These are phyloP conservation scores for Coniferiporia sulphurascens DNA, from an alignment of 1,284 basidiomycete genomes.

Conservation along the genomic window DNA sequence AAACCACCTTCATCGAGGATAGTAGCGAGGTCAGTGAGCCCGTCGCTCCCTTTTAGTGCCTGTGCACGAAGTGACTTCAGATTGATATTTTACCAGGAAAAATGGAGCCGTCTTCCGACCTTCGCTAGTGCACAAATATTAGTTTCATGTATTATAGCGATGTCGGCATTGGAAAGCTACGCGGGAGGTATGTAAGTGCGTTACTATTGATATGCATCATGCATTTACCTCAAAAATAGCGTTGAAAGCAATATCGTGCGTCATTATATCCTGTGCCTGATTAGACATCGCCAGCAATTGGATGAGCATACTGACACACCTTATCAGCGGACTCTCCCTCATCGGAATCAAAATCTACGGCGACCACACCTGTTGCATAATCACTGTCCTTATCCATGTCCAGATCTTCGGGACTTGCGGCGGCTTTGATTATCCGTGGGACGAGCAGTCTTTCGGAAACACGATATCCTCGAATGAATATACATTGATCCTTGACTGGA, in stretches of 20 bases:
- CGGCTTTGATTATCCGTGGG: background rate
- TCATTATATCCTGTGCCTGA: background rate
- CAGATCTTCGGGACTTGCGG: background rate
- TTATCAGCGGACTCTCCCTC: background rate
- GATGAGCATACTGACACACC: background rate
- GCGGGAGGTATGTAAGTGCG: too few relatives aligned
- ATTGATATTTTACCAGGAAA: background rate
- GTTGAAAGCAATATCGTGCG: background rate
- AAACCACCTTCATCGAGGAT: too few relatives aligned
- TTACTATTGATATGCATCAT: background rate
- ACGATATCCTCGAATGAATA: slow-evolving; percentile 1
- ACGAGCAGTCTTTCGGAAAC: background rate
- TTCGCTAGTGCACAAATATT: background rate
- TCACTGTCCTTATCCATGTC: background rate
- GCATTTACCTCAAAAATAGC: background rate
- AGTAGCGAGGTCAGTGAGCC: too few relatives aligned
- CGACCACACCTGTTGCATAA: background rate
- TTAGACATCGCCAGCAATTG: background rate
- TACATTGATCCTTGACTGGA: slow-evolving; percentile 1
- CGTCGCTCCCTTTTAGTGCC: too few relatives aligned
- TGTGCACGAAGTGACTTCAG: too few relatives aligned
- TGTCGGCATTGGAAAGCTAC: background rate
- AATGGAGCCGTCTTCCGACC: background rate
- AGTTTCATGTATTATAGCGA: background rate
- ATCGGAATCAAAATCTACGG: background rate